These are phyloP conservation scores for Zasmidium citrigriseum DNA, from an alignment of 2,329 filamentous ascomycete species.

Conservation along the genomic window DNA sequence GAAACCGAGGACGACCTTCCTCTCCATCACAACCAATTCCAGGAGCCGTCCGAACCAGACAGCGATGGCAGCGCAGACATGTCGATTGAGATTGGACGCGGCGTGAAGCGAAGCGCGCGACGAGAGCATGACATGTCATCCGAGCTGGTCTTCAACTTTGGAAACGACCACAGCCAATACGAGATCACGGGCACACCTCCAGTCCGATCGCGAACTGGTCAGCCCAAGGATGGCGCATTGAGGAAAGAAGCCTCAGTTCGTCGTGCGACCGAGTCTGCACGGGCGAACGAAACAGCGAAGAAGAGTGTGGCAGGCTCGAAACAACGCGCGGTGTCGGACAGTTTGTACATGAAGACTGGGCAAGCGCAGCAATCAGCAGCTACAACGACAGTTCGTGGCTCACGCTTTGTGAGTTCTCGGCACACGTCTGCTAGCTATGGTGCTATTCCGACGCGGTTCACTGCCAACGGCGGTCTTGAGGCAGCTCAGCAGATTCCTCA, in stretches of 20 bases:
- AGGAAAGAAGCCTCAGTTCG: conserved; percentile 49
- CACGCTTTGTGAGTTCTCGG: conserved; percentile 52
- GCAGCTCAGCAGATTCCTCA: conserved; percentile 23
- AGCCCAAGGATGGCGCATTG: conserved; percentile 39
- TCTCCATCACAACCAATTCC: conserved; percentile 25
- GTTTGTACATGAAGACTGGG: conserved; percentile 54
- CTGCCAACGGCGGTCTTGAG: conserved; percentile 17
- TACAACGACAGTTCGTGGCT: conserved; percentile 50
- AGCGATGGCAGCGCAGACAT: conserved; percentile 44
- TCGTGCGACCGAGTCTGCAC: conserved; percentile 43
- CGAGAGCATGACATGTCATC: conserved; percentile 50
- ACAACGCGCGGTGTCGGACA: conserved; percentile 56
- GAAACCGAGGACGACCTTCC: conserved; percentile 11
- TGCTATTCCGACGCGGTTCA: conserved; percentile 21
- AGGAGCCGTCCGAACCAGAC: conserved; percentile 19
- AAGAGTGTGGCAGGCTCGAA: conserved; percentile 25
- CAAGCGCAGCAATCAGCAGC: conserved; percentile 41
- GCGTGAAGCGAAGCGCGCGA: conserved; percentile 40
- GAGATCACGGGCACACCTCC: conserved; percentile 48
- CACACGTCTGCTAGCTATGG: conserved; percentile 23
- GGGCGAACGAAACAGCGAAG: conserved; percentile 35
- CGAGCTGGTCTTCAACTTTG: conserved; percentile 51
- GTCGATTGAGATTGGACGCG: conserved; percentile 61
- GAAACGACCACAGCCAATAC: conserved; percentile 51
- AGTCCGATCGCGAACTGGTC: conserved; percentile 27